These are phyloP conservation scores for Ceratocystis variospora DNA, from an alignment of 2,329 filamentous ascomycete species.

Conservation along the genomic window DNA sequence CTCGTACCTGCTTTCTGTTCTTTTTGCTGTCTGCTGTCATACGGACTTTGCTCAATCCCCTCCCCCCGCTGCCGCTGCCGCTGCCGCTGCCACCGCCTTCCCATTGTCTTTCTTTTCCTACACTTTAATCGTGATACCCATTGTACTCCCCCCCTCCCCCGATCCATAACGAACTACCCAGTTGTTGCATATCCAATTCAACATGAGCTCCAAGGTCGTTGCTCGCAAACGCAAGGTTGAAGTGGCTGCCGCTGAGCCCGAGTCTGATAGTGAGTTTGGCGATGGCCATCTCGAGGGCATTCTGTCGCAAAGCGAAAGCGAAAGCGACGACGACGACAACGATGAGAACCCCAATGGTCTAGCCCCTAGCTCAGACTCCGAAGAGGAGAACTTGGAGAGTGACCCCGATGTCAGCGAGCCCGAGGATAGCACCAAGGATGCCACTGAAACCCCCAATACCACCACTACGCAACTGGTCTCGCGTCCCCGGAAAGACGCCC, in stretches of 20 bases:
- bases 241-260: conserved; percentile 34
- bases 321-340: conserved; percentile 34
- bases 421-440: conserved; percentile 29
- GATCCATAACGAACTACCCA: too few relatives aligned
- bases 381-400: conserved; percentile 34
- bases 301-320: conserved; percentile 44
- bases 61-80: neutral
- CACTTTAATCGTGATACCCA: conserved; percentile 5
- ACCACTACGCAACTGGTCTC: conserved; percentile 26
- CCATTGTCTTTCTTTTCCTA: neutral
- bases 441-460: conserved; percentile 30
- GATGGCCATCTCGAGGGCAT: conserved; percentile 42
- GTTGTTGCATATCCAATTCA: neutral
- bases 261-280: conserved; percentile 48
- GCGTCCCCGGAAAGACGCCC: conserved; percentile 23
- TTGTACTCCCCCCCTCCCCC: too few relatives aligned
- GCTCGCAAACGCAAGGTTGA: conserved; percentile 52
- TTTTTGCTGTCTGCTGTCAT: neutral
- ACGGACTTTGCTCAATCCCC: neutral
- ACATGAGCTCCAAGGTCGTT: conserved; percentile 10
- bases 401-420: conserved; percentile 26
- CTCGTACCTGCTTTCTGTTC: neutral
- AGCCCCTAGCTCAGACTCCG: conserved; percentile 22
- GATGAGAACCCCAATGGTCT: conserved; percentile 28
- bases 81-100: neutral